These are phyloP conservation scores for Fusarium longipes DNA, from an alignment of 2,329 filamentous ascomycete genomes.

Conservation along the genomic window DNA sequence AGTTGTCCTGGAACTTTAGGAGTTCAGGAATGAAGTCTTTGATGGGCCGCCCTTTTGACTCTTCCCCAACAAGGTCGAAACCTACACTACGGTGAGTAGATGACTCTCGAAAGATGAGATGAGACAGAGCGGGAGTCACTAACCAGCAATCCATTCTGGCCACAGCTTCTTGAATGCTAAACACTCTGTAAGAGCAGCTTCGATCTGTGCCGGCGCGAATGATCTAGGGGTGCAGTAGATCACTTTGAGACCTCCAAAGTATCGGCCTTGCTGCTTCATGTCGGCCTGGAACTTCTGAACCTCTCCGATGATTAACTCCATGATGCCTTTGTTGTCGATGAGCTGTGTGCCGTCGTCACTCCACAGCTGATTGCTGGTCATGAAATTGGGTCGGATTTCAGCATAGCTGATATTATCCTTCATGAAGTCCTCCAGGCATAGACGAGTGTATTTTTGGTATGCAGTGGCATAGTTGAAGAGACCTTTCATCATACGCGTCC, in stretches of 20 bases:
- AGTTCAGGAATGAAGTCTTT: slow-evolving; percentile 66
- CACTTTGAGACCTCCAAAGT: slow-evolving; percentile 74
- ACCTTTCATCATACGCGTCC: slow-evolving; percentile 79
- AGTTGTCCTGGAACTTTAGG: slow-evolving; percentile 65
- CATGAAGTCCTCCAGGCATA: slow-evolving; percentile 70
- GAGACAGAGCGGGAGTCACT: slow-evolving; percentile 35
- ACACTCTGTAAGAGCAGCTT: slow-evolving; percentile 68
- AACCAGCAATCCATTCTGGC: slow-evolving; percentile 72
- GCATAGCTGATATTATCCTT: slow-evolving; percentile 76
- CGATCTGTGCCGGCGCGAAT: slow-evolving; percentile 61
- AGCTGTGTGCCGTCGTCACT: slow-evolving; percentile 63
- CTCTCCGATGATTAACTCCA: slow-evolving; percentile 68
- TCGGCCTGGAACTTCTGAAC: slow-evolving; percentile 60
- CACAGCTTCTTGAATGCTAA: slow-evolving; percentile 68
- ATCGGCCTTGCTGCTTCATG: slow-evolving; percentile 45
- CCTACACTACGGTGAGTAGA: slow-evolving; percentile 53
- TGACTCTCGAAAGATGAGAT: too few relatives aligned
- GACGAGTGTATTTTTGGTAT: slow-evolving; percentile 69
- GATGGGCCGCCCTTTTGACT: slow-evolving; percentile 69
- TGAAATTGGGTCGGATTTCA: slow-evolving; percentile 76
- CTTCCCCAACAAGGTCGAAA: slow-evolving; percentile 78
- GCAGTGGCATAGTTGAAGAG: slow-evolving; percentile 74
- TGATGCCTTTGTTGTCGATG: slow-evolving; percentile 68
- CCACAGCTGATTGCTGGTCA: slow-evolving; percentile 71
- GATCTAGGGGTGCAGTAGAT: slow-evolving; percentile 77